Conservation (phyloP, 2,329 filamentous ascomycete species). For the Penicillium sp. region DNA sequence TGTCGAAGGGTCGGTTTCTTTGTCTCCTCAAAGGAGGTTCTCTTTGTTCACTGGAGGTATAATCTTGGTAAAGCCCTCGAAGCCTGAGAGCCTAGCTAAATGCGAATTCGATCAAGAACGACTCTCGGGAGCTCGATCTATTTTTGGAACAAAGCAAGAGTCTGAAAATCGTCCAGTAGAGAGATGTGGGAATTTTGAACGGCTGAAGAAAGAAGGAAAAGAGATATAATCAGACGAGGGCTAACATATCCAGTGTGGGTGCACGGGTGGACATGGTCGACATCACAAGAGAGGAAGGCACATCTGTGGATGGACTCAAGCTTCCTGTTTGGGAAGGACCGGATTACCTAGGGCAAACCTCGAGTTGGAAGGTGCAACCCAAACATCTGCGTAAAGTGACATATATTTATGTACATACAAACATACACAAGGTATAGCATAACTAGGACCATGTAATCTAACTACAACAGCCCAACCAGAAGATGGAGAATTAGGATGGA, state of each 20-base stretch:
- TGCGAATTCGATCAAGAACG: neutral
- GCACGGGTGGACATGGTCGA: neutral
- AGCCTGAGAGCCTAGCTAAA: neutral
- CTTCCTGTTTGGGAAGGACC: slow-evolving; percentile 2
- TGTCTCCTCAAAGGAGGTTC: neutral
- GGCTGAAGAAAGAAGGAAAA: neutral
- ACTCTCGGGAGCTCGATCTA: neutral
- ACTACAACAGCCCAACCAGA: neutral
- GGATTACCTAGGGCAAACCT: neutral
- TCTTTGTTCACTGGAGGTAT: neutral
- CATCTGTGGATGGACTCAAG: no score
- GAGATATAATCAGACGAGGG: neutral
- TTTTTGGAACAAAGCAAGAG: slow-evolving; percentile 6
- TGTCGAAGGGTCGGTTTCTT: neutral
- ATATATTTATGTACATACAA: neutral
- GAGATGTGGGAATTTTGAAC: neutral
- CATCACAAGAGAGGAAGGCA: neutral
- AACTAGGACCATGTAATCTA: neutral
- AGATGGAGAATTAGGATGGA: slow-evolving; percentile 10
- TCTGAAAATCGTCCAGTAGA: neutral
- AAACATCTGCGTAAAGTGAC: neutral
- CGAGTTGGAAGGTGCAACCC: neutral
- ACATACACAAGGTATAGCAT: neutral
- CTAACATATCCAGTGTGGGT: neutral
- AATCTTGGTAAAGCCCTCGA: neutral